Evolutionary conservation across 768 basidiomycete genomes (phyloP), one percentile per base, ranked within the genome.

Genomic region (Phallus indusiatus): DNA sequence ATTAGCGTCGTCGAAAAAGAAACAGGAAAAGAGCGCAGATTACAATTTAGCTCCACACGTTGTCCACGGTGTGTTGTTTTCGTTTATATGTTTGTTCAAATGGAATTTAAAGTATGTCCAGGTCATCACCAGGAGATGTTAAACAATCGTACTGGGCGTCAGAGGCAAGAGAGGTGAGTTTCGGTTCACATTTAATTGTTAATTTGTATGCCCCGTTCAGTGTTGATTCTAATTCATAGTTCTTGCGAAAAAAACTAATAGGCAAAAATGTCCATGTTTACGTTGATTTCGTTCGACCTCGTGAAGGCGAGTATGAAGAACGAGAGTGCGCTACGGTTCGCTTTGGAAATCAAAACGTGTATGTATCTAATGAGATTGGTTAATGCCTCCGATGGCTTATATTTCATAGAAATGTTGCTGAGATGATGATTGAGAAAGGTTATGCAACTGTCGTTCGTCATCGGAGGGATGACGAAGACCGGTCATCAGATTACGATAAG

Each of bases 401-500:
- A 28, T 59, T 24, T 52, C 17, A n/a, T 63, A 95, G 90, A 55
- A 97, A 96, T 67, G 76, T 98, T 54, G 89, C 94, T 0, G 94
- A 95, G 67, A 89, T 93, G 68, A 74, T 99, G 35, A 84, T 97
- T 54, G 96, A 97, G 68, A 93, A 92, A 67, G 95, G 96, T 51
- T 74, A 95, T 33, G 91, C 92, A 3, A 88, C 84, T 58, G 87
- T 89, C 10, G 84, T 98, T 24, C 85, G 95, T 50, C 95, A 99
- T 72, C 88, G 85, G 67, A 84, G 91, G 20, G 94, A 95, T 64
- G 95, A 98, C 67, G 95, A 98, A 71, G 90, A 94, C 65, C 82
- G 94, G 51, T 94, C 94, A n/a, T 80, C 87, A 6, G 95, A 97
- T 68, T 92, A 93, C 64, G 96, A 99, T 74, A 94, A 92, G 73